Base-by-base conservation (phyloP, 163 green algal genomes). In the Prototheca stagnorum region DNA sequence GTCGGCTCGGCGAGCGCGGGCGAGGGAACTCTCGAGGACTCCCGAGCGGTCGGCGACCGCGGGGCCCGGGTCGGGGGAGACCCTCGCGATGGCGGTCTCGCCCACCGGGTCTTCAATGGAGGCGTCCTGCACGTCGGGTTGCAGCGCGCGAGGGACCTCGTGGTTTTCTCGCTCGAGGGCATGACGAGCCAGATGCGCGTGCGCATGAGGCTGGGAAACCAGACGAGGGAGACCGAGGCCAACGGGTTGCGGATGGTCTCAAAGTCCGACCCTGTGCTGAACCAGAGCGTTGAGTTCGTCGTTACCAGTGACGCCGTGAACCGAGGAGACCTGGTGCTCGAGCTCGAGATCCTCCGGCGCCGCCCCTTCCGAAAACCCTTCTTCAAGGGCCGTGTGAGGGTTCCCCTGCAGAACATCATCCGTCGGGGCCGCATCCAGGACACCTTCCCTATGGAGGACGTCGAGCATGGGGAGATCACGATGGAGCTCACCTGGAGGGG, bases 201-300 rank as follows among this genome's bases (percentile, higher is more conserved):
- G 21, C 33, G 22, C 26, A 21, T 25, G 28, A 14, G 19, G 45
- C 35, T 28, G 7, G 22, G 42, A 4, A 5, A 14, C 23, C 24
- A 23, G 9, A 5, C 6, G 7, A 22, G 24, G 19, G 24, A 35
- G 23, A 49, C 42, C 24, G 42, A 49, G 42, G 14, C 19, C 23
- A 35, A 17, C 23, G 19, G 42, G 11, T 19, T 4, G 6, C 25
- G 27, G 23, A 24, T 60, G 31, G 34, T 53, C n/a, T 24, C 51
- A 34, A 27, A 21, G 2, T 14, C 17, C 22, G 47, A 61, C 29
- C 61, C 54, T 5, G 45, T 70, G 25, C 64, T 70, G 47, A 55
- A 64, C 5, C 44, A 64, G 35, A 48, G 17, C 9, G n/a, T 70
- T 1, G 61, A 70, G 35, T 33, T 70, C 5, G 39, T 64, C 5